Evolutionary conservation across 345 rosid species (phyloP), one percentile per base, ranked within the genome.

Genomic region (Aquilaria sinensis): DNA sequence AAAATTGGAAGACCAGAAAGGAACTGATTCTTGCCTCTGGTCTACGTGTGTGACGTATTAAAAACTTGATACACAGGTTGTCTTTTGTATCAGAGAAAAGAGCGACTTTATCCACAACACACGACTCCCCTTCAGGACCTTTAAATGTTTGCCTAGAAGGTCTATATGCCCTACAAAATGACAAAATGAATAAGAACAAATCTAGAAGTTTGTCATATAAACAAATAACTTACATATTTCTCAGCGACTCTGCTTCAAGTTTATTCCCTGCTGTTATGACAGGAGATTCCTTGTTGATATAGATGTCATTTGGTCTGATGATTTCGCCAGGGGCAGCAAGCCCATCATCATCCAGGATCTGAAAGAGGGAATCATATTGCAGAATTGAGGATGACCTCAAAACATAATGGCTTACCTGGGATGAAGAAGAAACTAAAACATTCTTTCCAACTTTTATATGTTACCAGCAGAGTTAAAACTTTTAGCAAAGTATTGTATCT

Each of bases 241-340:
- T 47, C 62, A 76, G 74, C 47, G 66, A 73, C 8, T 58, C 68
- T 34, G 79, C 69, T 59, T 80, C 31, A 69, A 54, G 64, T 11
- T 48, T 9, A 10, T 52, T 47, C 10, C 74, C 78, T 72, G 63
- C 74, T 47, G 86, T 79, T 33, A 61, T 73, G 6, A 77, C n/a
- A 23, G 97, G 89, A 54, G 78, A 57, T 73, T 85, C 80, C 74
- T 87, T 90, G 66, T 87, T 84, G 75, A 90, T 57, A 52, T 80
- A 82, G 47, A 85, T 50, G 73, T 93, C 96, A 68, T 72, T 72
- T 9, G 81, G 72, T 65, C 88, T 80, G 61, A 93, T 87, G 67
- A 86, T 84, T 82, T 93, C 93, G 48, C 97, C 98, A 31, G 98
- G 98, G 60, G 96, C 49, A 70, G 92, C 98, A 15, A 92, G 62